Evolutionary conservation across 108 stramenopile genomes (phyloP).

Genomic region (Conticribra weissflogii): DNA sequence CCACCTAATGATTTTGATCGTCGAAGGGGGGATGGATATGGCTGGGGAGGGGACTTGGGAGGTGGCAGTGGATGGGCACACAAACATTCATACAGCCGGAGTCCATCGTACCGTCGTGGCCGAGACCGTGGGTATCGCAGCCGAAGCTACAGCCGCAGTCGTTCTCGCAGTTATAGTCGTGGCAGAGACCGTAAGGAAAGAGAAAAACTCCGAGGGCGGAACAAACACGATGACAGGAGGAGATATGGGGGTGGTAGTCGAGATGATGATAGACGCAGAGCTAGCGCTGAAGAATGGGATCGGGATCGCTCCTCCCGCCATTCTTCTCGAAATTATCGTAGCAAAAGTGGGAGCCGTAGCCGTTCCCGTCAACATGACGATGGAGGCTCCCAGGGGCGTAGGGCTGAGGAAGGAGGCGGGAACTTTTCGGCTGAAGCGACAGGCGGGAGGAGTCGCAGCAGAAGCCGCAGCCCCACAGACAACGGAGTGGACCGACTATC

Average conservation of each 20-base stretch:
- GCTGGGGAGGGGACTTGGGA: slow-evolving; percentile 49
- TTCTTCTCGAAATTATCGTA: slow-evolving; percentile 40
- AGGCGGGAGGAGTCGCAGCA: slow-evolving; percentile 35
- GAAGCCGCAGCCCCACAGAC: slow-evolving; percentile 42
- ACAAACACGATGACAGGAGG: slow-evolving; percentile 30
- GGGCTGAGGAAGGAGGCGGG: slow-evolving; percentile 28
- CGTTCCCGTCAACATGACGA: slow-evolving; percentile 40
- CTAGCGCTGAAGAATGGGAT: slow-evolving; percentile 7
- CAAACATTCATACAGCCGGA: slow-evolving; percentile 65
- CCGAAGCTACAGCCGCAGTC: slow-evolving; percentile 47
- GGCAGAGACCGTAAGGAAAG: slow-evolving; percentile 39
- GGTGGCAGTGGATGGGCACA: slow-evolving; percentile 54
- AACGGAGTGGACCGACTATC: slow-evolving; percentile 39
- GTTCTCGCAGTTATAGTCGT: slow-evolving; percentile 41
- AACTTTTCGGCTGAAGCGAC: slow-evolving; percentile 35
- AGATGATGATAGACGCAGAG: slow-evolving; percentile 31
- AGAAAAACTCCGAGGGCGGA: slow-evolving; percentile 13
- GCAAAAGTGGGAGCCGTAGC: slow-evolving; percentile 33
- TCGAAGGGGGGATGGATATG: slow-evolving; percentile 42
- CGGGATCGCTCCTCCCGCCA: slow-evolving; percentile 15
- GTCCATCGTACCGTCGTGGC: slow-evolving; percentile 57
- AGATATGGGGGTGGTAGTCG: slow-evolving; percentile 12
- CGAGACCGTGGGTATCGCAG: slow-evolving; percentile 52
- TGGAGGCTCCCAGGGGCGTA: slow-evolving; percentile 29
- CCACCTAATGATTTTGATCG: slow-evolving; percentile 42